These are phyloP conservation scores for Solanum dulcamara DNA, from an alignment of 257 asterid species.

Conservation along the genomic window DNA sequence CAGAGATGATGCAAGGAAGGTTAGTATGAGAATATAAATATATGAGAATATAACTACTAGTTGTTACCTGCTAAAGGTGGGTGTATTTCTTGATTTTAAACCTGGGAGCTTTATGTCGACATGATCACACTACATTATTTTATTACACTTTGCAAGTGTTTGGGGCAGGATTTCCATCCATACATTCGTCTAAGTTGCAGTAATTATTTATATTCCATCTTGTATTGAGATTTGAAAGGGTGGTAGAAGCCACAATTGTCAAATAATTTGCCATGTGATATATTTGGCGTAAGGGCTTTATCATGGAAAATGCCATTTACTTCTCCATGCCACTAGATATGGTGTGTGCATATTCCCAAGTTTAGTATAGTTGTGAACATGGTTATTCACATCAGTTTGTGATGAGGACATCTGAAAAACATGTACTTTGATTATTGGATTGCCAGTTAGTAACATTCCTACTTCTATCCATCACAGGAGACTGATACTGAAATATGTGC, in stretches of 20 bases:
- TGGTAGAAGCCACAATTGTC: background rate
- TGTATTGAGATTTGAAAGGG: background rate
- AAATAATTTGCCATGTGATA: background rate
- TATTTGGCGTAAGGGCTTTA: background rate
- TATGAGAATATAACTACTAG: no score
- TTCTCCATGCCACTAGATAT: background rate
- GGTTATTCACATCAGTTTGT: background rate
- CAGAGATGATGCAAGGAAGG: background rate
- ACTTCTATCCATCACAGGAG: slow-evolving; percentile 42
- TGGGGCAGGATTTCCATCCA: slow-evolving; percentile 94
- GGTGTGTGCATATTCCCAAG: background rate
- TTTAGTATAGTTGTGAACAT: background rate
- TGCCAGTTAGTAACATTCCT: slow-evolving; percentile 7
- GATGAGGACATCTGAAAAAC: background rate
- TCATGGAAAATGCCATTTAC: background rate
- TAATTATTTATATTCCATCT: background rate
- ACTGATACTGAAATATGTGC: slow-evolving; percentile 93
- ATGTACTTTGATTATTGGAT: background rate
- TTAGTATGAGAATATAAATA: background rate
- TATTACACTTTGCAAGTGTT: slow-evolving; percentile 61
- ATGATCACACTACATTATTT: background rate
- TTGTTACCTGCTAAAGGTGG: background rate
- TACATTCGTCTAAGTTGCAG: slow-evolving; percentile 14
- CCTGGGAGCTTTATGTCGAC: background rate
- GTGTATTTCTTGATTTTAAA: background rate